These are phyloP conservation scores for Geoglossum glabrum DNA, from an alignment of 495 filamentous ascomycete species.

Conservation along the genomic window DNA sequence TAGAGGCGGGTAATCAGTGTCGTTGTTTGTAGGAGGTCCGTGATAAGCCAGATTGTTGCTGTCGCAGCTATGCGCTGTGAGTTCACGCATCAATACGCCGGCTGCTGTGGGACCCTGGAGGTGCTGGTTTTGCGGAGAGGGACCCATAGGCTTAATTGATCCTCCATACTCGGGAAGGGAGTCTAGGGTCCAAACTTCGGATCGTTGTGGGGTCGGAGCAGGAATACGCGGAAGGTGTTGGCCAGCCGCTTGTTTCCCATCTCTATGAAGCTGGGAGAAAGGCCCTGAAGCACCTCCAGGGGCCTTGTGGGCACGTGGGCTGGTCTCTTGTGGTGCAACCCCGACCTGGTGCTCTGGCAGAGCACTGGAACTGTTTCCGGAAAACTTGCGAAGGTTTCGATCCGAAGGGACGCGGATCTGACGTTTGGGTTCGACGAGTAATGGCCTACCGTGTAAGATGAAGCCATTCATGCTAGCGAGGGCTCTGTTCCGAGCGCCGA, in stretches of 20 bases:
- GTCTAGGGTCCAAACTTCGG: background rate
- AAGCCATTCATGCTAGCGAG: background rate
- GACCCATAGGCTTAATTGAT: background rate
- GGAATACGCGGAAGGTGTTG: background rate
- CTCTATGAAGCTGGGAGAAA: background rate
- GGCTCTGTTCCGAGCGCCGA: background rate
- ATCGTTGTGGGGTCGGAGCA: background rate
- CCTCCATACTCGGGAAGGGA: background rate
- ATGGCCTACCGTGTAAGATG: background rate
- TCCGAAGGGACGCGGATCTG: background rate
- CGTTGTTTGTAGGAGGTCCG: background rate
- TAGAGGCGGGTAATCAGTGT: background rate
- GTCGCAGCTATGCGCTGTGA: background rate
- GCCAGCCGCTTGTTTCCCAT: background rate
- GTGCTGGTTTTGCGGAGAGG: background rate
- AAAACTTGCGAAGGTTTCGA: background rate
- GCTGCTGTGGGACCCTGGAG: background rate
- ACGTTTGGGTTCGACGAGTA: background rate
- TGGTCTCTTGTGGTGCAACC: background rate
- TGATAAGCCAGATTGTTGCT: background rate
- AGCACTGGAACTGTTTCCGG: background rate
- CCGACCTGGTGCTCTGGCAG: background rate
- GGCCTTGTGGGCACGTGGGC: background rate
- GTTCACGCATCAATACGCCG: background rate
- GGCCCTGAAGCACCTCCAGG: background rate